Conservation (phyloP, 2,329 filamentous ascomycete genomes). For the Ramularia collo-cygni region DNA sequence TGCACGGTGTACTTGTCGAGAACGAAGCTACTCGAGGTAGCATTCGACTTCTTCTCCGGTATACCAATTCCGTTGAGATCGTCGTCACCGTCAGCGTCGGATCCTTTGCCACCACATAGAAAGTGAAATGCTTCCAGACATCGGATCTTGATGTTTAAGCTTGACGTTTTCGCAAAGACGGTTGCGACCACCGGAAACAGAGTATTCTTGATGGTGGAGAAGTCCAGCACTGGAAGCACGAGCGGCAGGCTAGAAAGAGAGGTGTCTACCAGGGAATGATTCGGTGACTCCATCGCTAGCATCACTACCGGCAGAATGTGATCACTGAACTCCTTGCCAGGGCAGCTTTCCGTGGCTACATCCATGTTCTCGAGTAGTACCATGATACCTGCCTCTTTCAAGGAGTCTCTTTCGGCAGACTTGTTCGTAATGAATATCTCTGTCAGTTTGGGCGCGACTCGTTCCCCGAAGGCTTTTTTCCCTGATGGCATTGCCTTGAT, state of each 20-base stretch:
- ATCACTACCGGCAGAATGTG: slow-evolving; percentile 84
- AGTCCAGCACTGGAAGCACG: slow-evolving; percentile 84
- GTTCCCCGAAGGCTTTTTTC: slow-evolving; percentile 73
- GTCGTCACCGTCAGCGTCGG: slow-evolving; percentile 47
- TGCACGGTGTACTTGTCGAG: slow-evolving; percentile 98
- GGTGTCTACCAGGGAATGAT: slow-evolving; percentile 81
- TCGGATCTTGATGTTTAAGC: slow-evolving; percentile 87
- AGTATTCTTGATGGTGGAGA: slow-evolving; percentile 94
- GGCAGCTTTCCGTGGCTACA: slow-evolving; percentile 70
- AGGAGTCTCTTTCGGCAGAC: slow-evolving; percentile 65
- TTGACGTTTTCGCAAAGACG: slow-evolving; percentile 90
- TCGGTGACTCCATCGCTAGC: slow-evolving; percentile 78
- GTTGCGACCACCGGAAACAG: slow-evolving; percentile 85
- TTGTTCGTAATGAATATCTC: slow-evolving; percentile 67
- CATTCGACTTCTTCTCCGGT: slow-evolving; percentile 39
- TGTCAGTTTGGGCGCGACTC: slow-evolving; percentile 75
- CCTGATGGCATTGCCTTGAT: slow-evolving; percentile 70
- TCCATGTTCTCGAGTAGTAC: slow-evolving; percentile 79
- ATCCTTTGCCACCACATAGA: slow-evolving; percentile 68
- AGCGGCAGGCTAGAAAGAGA: slow-evolving; percentile 70
- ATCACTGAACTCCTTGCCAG: slow-evolving; percentile 91
- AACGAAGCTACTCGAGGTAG: slow-evolving; percentile 49
- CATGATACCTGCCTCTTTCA: slow-evolving; percentile 84
- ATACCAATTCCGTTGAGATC: slow-evolving; percentile 66
- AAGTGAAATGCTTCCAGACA: slow-evolving; percentile 85